Evolutionary conservation across 306 rosid species (phyloP).

Genomic region (Dalbergia cultrata): DNA sequence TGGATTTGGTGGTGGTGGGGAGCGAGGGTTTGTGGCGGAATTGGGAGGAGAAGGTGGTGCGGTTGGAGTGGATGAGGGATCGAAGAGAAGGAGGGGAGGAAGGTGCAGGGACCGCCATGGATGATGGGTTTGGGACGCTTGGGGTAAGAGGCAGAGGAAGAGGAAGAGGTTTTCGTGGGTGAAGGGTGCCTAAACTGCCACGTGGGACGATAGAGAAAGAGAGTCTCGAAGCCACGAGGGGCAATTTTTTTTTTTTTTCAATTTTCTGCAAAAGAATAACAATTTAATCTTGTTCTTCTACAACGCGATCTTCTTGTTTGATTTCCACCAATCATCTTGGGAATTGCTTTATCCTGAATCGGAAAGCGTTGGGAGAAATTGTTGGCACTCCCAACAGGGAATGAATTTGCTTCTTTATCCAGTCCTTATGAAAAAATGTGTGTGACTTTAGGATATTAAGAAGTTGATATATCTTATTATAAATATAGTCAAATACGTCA

Average conservation of each 20-base stretch:
- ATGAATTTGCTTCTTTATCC: no score
- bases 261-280: background rate
- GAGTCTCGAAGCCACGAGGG: background rate
- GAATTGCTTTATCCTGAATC: conserved; percentile 58
- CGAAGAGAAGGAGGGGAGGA: conserved; percentile 59
- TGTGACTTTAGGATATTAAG: no score
- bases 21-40: conserved; percentile 37
- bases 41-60: conserved; percentile 42
- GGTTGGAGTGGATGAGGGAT: conserved; percentile 38
- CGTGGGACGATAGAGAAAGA: conserved; percentile 53
- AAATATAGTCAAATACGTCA: no score
- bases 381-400: no score
- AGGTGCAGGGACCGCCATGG: conserved; percentile 72
- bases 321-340: conserved; percentile 65
- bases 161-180: background rate
- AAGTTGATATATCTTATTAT: no score
- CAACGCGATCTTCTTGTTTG: conserved; percentile 20
- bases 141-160: background rate
- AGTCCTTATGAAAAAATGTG: no score
- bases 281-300: background rate
- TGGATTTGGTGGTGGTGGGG: conserved; percentile 34
- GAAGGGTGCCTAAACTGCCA: conserved; percentile 56
- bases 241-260: background rate
- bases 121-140: conserved; percentile 11
- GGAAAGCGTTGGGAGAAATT: no score